These are phyloP conservation scores for Mycena citricolor DNA, from an alignment of 1,284 basidiomycete species.

Conservation along the genomic window DNA sequence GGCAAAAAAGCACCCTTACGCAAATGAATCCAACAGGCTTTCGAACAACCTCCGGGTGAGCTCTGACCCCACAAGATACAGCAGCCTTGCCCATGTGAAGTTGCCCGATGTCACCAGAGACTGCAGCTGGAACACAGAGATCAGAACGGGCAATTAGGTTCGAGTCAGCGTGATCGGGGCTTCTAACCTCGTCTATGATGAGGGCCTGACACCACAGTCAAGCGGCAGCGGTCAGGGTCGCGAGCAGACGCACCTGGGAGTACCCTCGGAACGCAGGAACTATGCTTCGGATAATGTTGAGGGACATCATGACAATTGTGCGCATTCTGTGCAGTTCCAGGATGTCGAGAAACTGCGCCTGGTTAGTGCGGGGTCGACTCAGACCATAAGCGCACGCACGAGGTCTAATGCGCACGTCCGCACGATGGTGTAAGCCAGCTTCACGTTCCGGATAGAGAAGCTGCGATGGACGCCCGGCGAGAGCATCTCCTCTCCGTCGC, in stretches of 20 bases:
- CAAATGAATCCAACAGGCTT: no score
- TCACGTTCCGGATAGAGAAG: constrained; percentile 52
- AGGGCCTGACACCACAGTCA: constrained; percentile 46
- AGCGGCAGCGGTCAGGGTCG: constrained; percentile 22
- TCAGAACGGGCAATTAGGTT: constrained; percentile 14
- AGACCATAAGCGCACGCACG: constrained; percentile 29
- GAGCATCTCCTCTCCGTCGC: constrained; percentile 45
- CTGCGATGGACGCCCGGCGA: constrained; percentile 67
- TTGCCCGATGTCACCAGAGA: constrained; percentile 58
- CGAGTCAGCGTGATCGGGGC: constrained; percentile 8
- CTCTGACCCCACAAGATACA: constrained; percentile 57
- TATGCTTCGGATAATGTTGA: constrained; percentile 69
- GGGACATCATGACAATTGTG: constrained; percentile 59
- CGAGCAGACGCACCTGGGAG: constrained; percentile 53
- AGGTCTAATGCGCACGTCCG: constrained; percentile 56
- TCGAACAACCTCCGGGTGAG: constrained; percentile 62
- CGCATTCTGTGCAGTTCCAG: constrained; percentile 68
- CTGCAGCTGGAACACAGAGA: constrained; percentile 52
- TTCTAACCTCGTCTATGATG: constrained; percentile 74
- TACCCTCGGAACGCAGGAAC: constrained; percentile 79
- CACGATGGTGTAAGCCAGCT: constrained; percentile 55
- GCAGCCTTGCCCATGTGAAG: constrained; percentile 63
- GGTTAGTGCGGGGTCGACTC: constrained; percentile 8
- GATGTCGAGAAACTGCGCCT: constrained; percentile 34
- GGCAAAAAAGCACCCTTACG: no score